Conservation (phyloP, 2,329 filamentous ascomycete genomes). For the Truncatella angustata region DNA sequence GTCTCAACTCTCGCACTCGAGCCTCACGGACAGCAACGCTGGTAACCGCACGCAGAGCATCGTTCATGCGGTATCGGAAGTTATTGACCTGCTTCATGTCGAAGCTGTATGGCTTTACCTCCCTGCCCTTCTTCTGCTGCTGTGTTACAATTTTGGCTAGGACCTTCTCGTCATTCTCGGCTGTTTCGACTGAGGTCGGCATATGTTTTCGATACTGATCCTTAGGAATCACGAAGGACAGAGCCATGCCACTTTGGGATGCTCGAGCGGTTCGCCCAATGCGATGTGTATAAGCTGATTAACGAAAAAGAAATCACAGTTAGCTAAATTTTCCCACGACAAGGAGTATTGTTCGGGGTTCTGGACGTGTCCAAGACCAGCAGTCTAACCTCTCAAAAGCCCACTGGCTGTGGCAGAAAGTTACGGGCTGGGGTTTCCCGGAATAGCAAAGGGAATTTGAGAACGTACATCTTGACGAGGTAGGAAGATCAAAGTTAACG, state of each 20-base stretch:
- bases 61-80: conserved; percentile 92
- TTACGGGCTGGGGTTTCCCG: no score
- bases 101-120: conserved; percentile 88
- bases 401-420: no score
- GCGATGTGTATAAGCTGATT: conserved; percentile 98
- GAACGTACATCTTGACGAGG: conserved; percentile 76
- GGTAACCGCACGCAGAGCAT: conserved; percentile 87
- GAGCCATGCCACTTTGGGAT: conserved; percentile 86
- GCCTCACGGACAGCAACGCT: conserved; percentile 68
- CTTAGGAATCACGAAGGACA: conserved; percentile 89
- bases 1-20: conserved; percentile 78
- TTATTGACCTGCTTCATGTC: conserved; percentile 92
- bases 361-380: no score
- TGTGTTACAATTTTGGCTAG: conserved; percentile 76
- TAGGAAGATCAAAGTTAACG: conserved; percentile 94
- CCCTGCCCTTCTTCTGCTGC: conserved; percentile 75
- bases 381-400: no score
- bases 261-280: conserved; percentile 92
- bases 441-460: no score
- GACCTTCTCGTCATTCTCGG: conserved; percentile 82
- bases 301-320: no score
- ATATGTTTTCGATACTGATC: conserved; percentile 86
- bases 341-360: no score
- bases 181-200: conserved; percentile 72
- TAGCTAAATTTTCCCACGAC: no score